Evolutionary conservation across 495 filamentous ascomycete genomes (phyloP).

Genomic region (Lasiosphaeria ovina): DNA sequence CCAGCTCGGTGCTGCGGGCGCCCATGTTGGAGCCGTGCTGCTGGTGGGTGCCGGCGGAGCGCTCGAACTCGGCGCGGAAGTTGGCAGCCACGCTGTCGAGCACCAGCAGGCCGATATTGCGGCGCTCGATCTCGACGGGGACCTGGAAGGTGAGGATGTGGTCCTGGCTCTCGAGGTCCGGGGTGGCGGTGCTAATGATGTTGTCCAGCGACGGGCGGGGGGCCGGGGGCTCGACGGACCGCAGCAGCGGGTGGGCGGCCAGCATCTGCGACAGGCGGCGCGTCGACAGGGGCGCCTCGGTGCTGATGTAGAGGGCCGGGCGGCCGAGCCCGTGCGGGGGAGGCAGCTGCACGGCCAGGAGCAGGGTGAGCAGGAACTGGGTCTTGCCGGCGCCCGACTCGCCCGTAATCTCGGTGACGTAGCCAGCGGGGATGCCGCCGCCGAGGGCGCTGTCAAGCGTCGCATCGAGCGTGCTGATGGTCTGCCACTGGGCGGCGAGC

Average conservation of each 20-base stretch:
- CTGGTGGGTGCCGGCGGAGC: slow-evolving; percentile 25
- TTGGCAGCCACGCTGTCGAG: slow-evolving; percentile 93
- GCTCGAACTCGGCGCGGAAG: slow-evolving; percentile 84
- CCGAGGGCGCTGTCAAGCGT: slow-evolving; percentile 69
- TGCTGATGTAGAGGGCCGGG: slow-evolving; percentile 88
- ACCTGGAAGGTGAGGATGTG: slow-evolving; percentile 92
- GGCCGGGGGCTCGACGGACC: slow-evolving; percentile 37
- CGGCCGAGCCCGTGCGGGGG: slow-evolving; percentile 65
- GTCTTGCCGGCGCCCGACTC: slow-evolving; percentile 97
- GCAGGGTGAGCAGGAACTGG: slow-evolving; percentile 82
- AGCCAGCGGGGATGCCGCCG: slow-evolving; percentile 81
- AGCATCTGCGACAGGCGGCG: slow-evolving; percentile 76
- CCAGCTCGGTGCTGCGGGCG: slow-evolving; percentile 63
- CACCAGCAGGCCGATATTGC: slow-evolving; percentile 75
- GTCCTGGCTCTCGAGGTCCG: slow-evolving; percentile 91
- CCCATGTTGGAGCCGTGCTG: slow-evolving; percentile 51
- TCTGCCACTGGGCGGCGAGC: slow-evolving; percentile 49
- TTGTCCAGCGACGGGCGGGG: slow-evolving; percentile 63
- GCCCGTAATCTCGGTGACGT: slow-evolving; percentile 87
- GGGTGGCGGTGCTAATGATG: slow-evolving; percentile 78
- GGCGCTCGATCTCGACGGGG: slow-evolving; percentile 73
- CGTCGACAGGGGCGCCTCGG: slow-evolving; percentile 81
- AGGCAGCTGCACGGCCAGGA: slow-evolving; percentile 78
- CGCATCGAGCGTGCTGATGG: slow-evolving; percentile 78
- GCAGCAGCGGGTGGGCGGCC: slow-evolving; percentile 59